A percentile compares a stretch with the other conserved stretches of the same genome.
Evolutionary conservation across 163 green algal genomes (phyloP).

Genomic region (Chloroidium sp.): DNA sequence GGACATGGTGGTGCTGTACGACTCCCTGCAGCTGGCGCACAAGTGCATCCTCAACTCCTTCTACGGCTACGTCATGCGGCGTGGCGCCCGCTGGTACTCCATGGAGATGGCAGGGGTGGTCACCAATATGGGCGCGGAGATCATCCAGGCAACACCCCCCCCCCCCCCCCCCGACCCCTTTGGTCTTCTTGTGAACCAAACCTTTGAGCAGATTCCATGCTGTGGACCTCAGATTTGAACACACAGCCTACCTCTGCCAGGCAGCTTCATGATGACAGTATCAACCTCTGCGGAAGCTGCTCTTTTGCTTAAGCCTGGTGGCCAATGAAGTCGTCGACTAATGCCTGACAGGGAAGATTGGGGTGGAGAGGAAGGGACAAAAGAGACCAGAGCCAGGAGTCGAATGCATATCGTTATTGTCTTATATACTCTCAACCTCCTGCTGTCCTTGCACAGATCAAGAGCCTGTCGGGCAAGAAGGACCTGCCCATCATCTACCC

Average conservation of each 20-base stretch:
- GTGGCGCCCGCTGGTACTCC: constrained; percentile 67
- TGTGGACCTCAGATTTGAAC: no score
- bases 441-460: constrained; percentile 44
- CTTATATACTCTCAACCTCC: neutral
- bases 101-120: constrained; percentile 99
- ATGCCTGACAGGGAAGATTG: no score
- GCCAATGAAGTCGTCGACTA: no score
- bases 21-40: constrained; percentile 96
- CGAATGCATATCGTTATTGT: neutral
- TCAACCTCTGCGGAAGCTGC: no score
- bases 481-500: constrained; percentile 83
- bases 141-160: constrained; percentile 71
- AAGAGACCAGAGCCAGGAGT: neutral
- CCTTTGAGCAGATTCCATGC: neutral
- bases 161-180: no score
- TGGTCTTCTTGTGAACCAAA: no score
- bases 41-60: constrained; percentile 99
- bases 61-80: constrained; percentile 93
- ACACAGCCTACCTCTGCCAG: no score
- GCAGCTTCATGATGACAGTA: no score
- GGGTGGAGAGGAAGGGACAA: neutral
- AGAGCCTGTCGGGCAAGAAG: constrained; percentile 52
- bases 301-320: no score
- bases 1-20: constrained; percentile 90
- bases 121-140: constrained; percentile 92